Percentiles rank a stretch among this genome's conserved stretches.
These are phyloP conservation scores for Persicaria tinctoria DNA, from an alignment of 148 eudicot genomes.

Conservation along the genomic window DNA sequence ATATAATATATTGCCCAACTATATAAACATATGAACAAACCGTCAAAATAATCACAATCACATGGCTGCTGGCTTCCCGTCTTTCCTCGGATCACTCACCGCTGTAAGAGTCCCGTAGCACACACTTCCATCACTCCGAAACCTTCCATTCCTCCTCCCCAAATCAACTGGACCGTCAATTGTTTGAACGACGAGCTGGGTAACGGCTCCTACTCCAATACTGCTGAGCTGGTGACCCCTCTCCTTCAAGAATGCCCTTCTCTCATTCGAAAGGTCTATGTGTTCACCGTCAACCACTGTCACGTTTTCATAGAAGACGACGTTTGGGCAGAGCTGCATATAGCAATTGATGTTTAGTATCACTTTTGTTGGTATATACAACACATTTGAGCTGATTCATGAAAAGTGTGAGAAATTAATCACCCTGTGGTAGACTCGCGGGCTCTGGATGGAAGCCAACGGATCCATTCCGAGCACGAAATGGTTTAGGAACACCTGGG, in stretches of 20 bases:
- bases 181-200: slow-evolving; percentile 72
- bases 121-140: slow-evolving; percentile 13
- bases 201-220: slow-evolving; percentile 43
- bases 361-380: background rate
- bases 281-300: slow-evolving; percentile 81
- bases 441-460: slow-evolving; percentile 60
- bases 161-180: slow-evolving; percentile 23
- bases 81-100: slow-evolving; percentile 74
- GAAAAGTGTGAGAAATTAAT: background rate
- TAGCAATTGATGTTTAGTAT: too few species aligned
- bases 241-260: slow-evolving; percentile 46
- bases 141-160: slow-evolving; percentile 26
- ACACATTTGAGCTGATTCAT: background rate
- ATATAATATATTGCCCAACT: too few species aligned
- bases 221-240: slow-evolving; percentile 62
- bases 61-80: slow-evolving; percentile 72
- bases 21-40: background rate
- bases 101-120: slow-evolving; percentile 61
- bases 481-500: slow-evolving; percentile 73
- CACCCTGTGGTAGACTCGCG: slow-evolving; percentile 91
- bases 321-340: slow-evolving; percentile 65
- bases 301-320: slow-evolving; percentile 70
- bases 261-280: slow-evolving; percentile 53
- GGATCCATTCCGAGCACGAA: slow-evolving; percentile 71
- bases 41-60: slow-evolving; percentile 19